These are phyloP conservation scores for Cercospora sp. DNA, from an alignment of 2,329 filamentous ascomycete genomes.

Conservation along the genomic window DNA sequence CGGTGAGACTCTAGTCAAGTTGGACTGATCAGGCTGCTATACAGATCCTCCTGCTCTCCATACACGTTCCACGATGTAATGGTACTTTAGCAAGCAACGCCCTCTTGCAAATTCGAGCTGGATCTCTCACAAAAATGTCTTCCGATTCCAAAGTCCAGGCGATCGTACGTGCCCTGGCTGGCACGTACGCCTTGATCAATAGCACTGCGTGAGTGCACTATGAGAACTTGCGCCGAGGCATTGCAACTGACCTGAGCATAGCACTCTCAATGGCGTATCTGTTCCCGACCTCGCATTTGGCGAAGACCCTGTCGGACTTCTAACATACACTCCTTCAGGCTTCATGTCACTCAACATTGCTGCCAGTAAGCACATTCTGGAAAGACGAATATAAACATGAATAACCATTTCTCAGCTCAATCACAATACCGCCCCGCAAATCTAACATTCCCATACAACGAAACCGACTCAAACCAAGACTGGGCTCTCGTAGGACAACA, in stretches of 20 bases:
- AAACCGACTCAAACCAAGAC: constrained; percentile 5
- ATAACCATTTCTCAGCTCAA: background rate
- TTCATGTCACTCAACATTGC: constrained; percentile 13
- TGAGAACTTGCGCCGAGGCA: background rate
- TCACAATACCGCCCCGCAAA: constrained; percentile 6
- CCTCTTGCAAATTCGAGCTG: background rate
- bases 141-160: background rate
- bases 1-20: background rate
- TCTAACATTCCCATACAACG: constrained; percentile 5
- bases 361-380: background rate
- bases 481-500: constrained; percentile 15
- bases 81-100: background rate
- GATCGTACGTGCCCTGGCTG: constrained; percentile 2
- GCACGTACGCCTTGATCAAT: constrained; percentile 13
- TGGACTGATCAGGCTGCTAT: background rate
- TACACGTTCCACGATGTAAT: background rate
- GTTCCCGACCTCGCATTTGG: constrained; percentile 13
- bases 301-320: constrained; percentile 7
- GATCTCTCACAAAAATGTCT: constrained; percentile 1
- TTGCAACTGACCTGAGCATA: background rate
- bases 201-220: background rate
- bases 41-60: background rate
- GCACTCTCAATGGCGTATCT: constrained; percentile 7
- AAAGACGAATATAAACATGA: rapidly evolving
- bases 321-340: constrained; percentile 12